Evolutionary conservation across 1,284 basidiomycete genomes (phyloP).

Genomic region (Apiotrichum porosum): DNA sequence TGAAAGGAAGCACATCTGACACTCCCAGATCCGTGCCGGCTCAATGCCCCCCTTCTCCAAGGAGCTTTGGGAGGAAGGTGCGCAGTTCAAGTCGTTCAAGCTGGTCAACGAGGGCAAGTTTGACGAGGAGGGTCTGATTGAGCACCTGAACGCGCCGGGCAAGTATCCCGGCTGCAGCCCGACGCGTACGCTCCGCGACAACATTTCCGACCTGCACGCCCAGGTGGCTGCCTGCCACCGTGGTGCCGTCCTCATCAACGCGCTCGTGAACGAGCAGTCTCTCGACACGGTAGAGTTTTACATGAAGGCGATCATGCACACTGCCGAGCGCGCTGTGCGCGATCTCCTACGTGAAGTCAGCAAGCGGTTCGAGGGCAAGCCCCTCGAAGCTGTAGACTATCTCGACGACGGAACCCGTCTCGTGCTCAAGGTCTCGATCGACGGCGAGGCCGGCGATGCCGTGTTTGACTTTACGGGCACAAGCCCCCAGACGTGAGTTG

Average conservation of each 20-base stretch:
- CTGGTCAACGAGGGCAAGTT: slow-evolving; percentile 40
- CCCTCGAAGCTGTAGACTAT: slow-evolving; percentile 55
- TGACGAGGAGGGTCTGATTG: slow-evolving; percentile 60
- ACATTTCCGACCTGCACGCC: slow-evolving; percentile 39
- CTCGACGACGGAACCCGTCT: slow-evolving; percentile 40
- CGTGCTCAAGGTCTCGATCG: slow-evolving; percentile 69
- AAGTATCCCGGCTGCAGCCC: slow-evolving; percentile 78
- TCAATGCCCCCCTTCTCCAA: slow-evolving; percentile 52
- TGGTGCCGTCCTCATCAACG: slow-evolving; percentile 34
- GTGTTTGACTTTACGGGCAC: slow-evolving; percentile 85
- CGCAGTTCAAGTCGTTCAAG: slow-evolving; percentile 55
- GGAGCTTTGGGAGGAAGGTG: slow-evolving; percentile 51
- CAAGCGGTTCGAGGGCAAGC: slow-evolving; percentile 60
- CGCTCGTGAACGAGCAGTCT: slow-evolving; percentile 45
- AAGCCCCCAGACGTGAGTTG: slow-evolving; percentile 78
- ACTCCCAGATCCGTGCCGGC: slow-evolving; percentile 47
- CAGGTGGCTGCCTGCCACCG: slow-evolving; percentile 42
- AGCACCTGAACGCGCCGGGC: slow-evolving; percentile 81
- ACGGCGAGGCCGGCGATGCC: slow-evolving; percentile 71
- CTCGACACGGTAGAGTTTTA: slow-evolving; percentile 56
- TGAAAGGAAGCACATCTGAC: no score
- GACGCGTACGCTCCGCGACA: slow-evolving; percentile 73
- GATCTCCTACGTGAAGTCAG: slow-evolving; percentile 74
- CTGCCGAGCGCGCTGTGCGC: slow-evolving; percentile 84
- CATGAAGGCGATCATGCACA: slow-evolving; percentile 83